phyloP scores from a whole-genome alignment of 805 yeast species.

The Brettanomyces nanus region DNA sequence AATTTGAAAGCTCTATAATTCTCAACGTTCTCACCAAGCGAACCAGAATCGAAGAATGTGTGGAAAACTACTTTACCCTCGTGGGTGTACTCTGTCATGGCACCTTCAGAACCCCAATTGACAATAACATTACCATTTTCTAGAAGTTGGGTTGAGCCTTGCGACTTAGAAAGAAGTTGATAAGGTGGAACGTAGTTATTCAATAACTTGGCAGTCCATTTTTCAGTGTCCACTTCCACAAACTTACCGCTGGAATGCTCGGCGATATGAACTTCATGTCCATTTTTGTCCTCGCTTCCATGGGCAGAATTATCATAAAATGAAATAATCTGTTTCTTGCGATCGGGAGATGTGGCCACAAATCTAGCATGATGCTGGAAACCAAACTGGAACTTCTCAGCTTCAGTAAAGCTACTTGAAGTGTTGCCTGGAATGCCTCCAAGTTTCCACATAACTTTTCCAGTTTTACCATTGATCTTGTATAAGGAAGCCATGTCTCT shows the following conservation, averaged over 20 bases:
- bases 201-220: conserved; percentile 21
- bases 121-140: conserved; percentile 28
- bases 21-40: conserved; percentile 20
- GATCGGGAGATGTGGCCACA: conserved; percentile 18
- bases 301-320: conserved; percentile 32
- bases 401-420: conserved; percentile 11
- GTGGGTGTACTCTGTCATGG: conserved; percentile 27
- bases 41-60: conserved; percentile 27
- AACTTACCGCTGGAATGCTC: conserved; percentile 27
- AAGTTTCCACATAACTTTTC: conserved; percentile 29
- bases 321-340: conserved; percentile 24
- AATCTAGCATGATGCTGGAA: conserved; percentile 32
- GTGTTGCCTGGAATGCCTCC: conserved; percentile 20
- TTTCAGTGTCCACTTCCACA: conserved; percentile 25
- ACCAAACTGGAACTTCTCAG: conserved; percentile 21
- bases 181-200: conserved; percentile 9
- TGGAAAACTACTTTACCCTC: conserved; percentile 26
- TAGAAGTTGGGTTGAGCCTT: conserved; percentile 27
- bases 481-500: conserved; percentile 29
- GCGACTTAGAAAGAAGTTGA: conserved; percentile 22
- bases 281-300: conserved; percentile 26
- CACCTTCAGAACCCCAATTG: conserved; percentile 33
- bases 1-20: conserved; percentile 31
- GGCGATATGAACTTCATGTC: conserved; percentile 18
- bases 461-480: conserved; percentile 29